Conservation (phyloP, 805 yeast genomes). For the Suhomyces pyralidae region DNA sequence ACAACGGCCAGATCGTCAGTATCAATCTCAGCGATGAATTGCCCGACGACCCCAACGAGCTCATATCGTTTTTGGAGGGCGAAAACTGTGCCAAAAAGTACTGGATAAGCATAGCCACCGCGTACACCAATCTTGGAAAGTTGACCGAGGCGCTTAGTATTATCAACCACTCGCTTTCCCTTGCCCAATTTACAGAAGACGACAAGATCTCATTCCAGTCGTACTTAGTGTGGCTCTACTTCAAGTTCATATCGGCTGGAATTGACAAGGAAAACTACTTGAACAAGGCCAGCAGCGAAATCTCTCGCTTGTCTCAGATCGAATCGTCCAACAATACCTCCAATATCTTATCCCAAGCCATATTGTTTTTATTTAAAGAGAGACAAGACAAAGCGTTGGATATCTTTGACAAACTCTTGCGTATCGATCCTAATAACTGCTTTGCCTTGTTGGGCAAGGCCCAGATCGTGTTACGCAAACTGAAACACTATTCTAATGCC, state of each 20-base stretch:
- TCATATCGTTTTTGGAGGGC: constrained; percentile 71
- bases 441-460: constrained; percentile 84
- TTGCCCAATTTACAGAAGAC: constrained; percentile 29
- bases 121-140: constrained; percentile 64
- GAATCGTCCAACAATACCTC: constrained; percentile 25
- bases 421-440: constrained; percentile 57
- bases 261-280: constrained; percentile 23
- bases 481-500: constrained; percentile 66
- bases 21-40: constrained; percentile 77
- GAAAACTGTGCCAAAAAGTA: constrained; percentile 73
- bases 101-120: constrained; percentile 83
- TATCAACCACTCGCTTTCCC: constrained; percentile 55
- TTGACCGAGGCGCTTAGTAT: constrained; percentile 62
- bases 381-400: constrained; percentile 70
- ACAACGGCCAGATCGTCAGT: constrained; percentile 78
- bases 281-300: constrained; percentile 20
- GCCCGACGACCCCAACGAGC: constrained; percentile 86
- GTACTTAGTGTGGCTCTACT: constrained; percentile 70
- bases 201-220: constrained; percentile 56
- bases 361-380: constrained; percentile 54
- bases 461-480: constrained; percentile 65
- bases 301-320: constrained; percentile 15
- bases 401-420: constrained; percentile 60
- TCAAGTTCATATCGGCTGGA: constrained; percentile 37
- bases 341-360: constrained; percentile 65